Base-by-base conservation (phyloP, 2,329 filamentous ascomycete genomes). In the Cytospora piceae region DNA sequence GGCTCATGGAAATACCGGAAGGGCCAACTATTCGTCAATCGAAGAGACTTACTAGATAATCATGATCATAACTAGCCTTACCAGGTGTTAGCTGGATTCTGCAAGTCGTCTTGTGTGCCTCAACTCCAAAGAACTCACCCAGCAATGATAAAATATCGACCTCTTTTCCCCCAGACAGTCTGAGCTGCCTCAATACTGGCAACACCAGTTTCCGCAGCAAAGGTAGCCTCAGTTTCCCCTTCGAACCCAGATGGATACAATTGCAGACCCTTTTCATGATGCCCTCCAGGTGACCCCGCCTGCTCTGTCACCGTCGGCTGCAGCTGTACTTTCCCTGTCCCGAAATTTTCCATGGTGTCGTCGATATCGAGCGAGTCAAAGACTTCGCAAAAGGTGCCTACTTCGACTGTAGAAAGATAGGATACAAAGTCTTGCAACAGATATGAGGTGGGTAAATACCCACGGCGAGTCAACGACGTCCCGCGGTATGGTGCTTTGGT, bases 21-120 rank as follows among this genome's bases (percentile, higher is more conserved):
- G 9, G 7, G 2, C 42, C 20, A 49, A 24, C 17, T 20, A 24
- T 37, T 37, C 9, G 4, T 22, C 51, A n/a, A 24, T 46, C n/a
- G 37, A 12, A 39, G 37, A 15, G 22, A 39, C 37, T 24, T 67
- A 71, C 68, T 71, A 73, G 22, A 71, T 67, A 6, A 72, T 68
- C 72, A 73, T 72, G 39, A 73, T 69, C 69, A 73, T 68, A 2
- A 63, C 72, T 52, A 73, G 61, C 11, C 71, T 72, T 51, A 32
- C 32, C 2, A 55, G 15, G 29, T 53, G 22, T 64, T n/a, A 68
- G 58, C 20, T 12, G 2, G 7, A n/a, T 24, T 37, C 32, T 34
- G 7, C 31, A 37, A 5, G 46, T 24, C n/a, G 11, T 42, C 39
- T 42, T 20, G 20, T 53, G 11, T 39, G 17, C 20, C 31, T 20